Evolutionary conservation across 805 yeast species (phyloP).

Genomic region (Nakazawaea peltata): DNA sequence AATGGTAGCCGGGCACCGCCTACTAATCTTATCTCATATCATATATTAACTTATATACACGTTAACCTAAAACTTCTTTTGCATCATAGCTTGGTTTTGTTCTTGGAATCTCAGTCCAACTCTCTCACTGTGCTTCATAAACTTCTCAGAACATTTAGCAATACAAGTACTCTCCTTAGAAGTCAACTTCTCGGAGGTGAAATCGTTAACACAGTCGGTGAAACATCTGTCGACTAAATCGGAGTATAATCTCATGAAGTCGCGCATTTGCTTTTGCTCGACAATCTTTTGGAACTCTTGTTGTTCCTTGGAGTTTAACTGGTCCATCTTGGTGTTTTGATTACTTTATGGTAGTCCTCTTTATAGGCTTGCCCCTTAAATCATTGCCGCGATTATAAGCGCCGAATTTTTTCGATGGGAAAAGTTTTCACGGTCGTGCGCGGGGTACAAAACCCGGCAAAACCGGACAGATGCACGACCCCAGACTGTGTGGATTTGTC

Average conservation of each 20-base stretch:
- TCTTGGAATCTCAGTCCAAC: slow-evolving; percentile 99
- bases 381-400: no score
- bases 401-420: no score
- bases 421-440: neutral
- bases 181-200: slow-evolving; percentile 85
- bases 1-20: no score
- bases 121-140: slow-evolving; percentile 95
- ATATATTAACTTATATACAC: neutral
- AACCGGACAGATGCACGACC: no score
- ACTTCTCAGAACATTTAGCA: slow-evolving; percentile 91
- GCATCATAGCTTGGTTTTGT: slow-evolving; percentile 74
- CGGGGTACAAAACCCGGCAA: no score
- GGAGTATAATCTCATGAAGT: slow-evolving; percentile 95
- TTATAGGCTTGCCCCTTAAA: no score
- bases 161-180: slow-evolving; percentile 82
- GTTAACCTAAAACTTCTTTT: slow-evolving; percentile 29
- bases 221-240: slow-evolving; percentile 95
- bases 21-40: no score
- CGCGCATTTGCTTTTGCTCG: slow-evolving; percentile 97
- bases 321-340: slow-evolving; percentile 62
- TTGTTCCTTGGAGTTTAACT: slow-evolving; percentile 90
- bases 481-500: no score
- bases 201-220: slow-evolving; percentile 95
- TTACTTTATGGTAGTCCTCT: no score
- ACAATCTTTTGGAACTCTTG: slow-evolving; percentile 93